These are phyloP conservation scores for Alloteropsis angusta DNA, from an alignment of 202 grass and related monocot species.

Conservation along the genomic window DNA sequence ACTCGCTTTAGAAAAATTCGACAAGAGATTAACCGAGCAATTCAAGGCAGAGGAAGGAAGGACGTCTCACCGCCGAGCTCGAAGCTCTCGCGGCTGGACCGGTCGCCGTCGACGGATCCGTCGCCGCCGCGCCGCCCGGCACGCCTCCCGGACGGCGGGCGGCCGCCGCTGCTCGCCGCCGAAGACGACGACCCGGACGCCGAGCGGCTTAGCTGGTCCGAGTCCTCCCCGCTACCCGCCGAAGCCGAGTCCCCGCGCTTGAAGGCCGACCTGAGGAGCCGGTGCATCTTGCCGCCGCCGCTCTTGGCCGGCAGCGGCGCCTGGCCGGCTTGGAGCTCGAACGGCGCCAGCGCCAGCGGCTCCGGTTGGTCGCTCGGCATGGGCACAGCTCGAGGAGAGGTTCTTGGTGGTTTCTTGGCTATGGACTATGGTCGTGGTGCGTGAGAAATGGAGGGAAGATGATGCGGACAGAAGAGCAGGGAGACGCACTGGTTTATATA, in stretches of 20 bases:
- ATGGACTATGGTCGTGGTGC: not conserved
- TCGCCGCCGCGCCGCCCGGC: not conserved
- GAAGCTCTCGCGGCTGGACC: slow-evolving; percentile 33
- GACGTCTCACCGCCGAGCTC: slow-evolving; percentile 34
- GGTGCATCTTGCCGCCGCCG: slow-evolving; percentile 44
- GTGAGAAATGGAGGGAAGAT: not conserved
- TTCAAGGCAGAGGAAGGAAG: not conserved
- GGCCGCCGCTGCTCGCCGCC: slow-evolving; percentile 13
- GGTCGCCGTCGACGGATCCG: slow-evolving; percentile 18
- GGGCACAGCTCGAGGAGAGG: not conserved
- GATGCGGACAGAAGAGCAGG: not conserved
- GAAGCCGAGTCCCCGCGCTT: slow-evolving; percentile 50
- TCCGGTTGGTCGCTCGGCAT: slow-evolving; percentile 47
- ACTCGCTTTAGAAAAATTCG: not conserved
- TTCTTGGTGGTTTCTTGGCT: not conserved
- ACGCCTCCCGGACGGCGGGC: slow-evolving; percentile 14
- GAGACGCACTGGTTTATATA: not conserved
- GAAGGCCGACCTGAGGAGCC: slow-evolving; percentile 67
- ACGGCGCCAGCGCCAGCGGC: not conserved
- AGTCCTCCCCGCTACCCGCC: not conserved
- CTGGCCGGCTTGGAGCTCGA: not conserved
- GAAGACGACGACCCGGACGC: slow-evolving; percentile 25
- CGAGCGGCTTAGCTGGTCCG: slow-evolving; percentile 14
- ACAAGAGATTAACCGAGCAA: not conserved
- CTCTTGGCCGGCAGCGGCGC: slow-evolving; percentile 5